phyloP scores from a whole-genome alignment of 208 protist species.

The Trypanosoma caninum region DNA sequence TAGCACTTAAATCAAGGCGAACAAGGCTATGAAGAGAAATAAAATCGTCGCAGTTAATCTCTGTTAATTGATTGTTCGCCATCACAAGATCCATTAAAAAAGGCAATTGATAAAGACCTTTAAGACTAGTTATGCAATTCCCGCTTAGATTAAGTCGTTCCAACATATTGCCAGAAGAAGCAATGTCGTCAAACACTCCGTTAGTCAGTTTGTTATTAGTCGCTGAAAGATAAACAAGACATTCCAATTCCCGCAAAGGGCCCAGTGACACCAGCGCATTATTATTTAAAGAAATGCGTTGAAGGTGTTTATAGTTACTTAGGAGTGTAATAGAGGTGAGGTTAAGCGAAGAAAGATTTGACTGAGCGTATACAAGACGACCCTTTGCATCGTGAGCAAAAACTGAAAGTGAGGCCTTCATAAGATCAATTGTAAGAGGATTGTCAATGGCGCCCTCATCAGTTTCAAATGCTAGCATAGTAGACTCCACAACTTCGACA shows the following conservation, averaged over 20 bases:
- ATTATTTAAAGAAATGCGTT: slow-evolving; percentile 59
- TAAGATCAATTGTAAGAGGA: slow-evolving; percentile 13
- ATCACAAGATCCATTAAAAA: slow-evolving; percentile 61
- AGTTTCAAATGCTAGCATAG: neutral
- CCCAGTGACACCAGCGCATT: slow-evolving; percentile 58
- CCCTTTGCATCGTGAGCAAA: slow-evolving; percentile 62
- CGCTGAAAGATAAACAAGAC: slow-evolving; percentile 67
- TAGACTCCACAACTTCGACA: no score
- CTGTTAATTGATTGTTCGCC: slow-evolving; percentile 40
- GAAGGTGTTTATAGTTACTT: slow-evolving; percentile 49
- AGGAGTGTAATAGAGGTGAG: slow-evolving; percentile 44
- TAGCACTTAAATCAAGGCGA: slow-evolving; percentile 40
- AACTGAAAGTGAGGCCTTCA: slow-evolving; percentile 28
- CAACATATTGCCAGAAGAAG: slow-evolving; percentile 31
- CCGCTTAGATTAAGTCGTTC: slow-evolving; percentile 57
- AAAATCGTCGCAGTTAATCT: slow-evolving; percentile 31
- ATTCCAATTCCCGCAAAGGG: slow-evolving; percentile 37
- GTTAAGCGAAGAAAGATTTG: slow-evolving; percentile 21
- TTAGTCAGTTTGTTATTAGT: slow-evolving; percentile 51
- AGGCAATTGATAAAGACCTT: slow-evolving; percentile 43
- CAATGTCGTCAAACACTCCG: slow-evolving; percentile 43
- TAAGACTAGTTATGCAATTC: slow-evolving; percentile 54
- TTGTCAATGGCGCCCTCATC: slow-evolving; percentile 14
- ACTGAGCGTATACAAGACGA: slow-evolving; percentile 51
- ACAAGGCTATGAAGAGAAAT: slow-evolving; percentile 30